phyloP scores from a whole-genome alignment of 495 filamentous ascomycete species.

The Staphylotrichum tortipilum region DNA sequence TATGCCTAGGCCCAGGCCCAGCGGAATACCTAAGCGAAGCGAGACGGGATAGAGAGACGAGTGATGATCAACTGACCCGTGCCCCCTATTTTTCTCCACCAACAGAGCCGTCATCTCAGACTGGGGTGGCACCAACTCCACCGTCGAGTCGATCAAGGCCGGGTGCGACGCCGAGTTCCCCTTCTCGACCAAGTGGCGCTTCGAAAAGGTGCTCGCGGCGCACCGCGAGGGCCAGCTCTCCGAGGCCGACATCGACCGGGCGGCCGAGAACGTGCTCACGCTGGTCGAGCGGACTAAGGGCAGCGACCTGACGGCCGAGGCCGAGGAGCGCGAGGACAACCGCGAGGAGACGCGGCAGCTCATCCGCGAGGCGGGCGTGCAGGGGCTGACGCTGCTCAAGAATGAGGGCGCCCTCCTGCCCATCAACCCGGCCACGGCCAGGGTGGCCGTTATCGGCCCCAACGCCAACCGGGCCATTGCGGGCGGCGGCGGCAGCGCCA shows the following conservation, averaged over 20 bases:
- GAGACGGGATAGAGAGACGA: too few relatives aligned
- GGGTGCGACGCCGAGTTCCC: slow-evolving; percentile 78
- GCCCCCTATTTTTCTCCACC: not conserved
- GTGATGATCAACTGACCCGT: slow-evolving; percentile 10
- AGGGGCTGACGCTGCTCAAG: slow-evolving; percentile 72
- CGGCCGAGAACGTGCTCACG: slow-evolving; percentile 57
- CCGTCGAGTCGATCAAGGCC: slow-evolving; percentile 59
- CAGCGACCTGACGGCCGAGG: slow-evolving; percentile 51
- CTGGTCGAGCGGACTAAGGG: slow-evolving; percentile 57
- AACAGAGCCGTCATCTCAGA: slow-evolving; percentile 62
- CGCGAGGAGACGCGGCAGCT: slow-evolving; percentile 56
- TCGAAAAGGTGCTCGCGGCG: slow-evolving; percentile 54
- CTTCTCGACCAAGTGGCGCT: slow-evolving; percentile 61
- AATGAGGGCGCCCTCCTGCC: slow-evolving; percentile 63
- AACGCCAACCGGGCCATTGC: slow-evolving; percentile 71
- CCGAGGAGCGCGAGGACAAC: slow-evolving; percentile 54
- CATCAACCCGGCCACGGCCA: slow-evolving; percentile 50
- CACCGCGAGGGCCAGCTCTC: slow-evolving; percentile 53
- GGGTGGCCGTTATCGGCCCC: slow-evolving; percentile 71
- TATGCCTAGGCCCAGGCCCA: not conserved
- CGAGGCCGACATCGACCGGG: slow-evolving; percentile 36
- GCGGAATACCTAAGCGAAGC: too few relatives aligned
- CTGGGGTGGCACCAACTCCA: slow-evolving; percentile 66
- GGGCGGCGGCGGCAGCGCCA: slow-evolving; percentile 74
- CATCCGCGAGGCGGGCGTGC: slow-evolving; percentile 59